A percentile compares a stretch with the other conserved stretches of the same genome.
Evolutionary conservation across 2,329 filamentous ascomycete genomes (phyloP).

Genomic region (Aspergillus sp.): DNA sequence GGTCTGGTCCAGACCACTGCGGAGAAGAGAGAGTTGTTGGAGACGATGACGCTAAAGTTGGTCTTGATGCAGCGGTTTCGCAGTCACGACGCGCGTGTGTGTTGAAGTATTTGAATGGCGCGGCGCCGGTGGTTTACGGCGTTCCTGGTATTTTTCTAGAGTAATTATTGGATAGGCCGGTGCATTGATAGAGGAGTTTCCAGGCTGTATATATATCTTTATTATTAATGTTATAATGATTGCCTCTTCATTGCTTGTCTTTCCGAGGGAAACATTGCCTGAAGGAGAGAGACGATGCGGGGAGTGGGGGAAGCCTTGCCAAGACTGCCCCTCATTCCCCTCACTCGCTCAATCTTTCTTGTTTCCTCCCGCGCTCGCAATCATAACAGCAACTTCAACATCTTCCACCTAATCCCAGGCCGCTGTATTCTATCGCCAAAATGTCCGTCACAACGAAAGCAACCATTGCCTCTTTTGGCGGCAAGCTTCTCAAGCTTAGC

Average conservation of each 20-base stretch:
- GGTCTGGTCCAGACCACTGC: slow-evolving; percentile 31
- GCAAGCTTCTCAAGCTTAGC: slow-evolving; percentile 89
- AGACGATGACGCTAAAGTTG: slow-evolving; percentile 35
- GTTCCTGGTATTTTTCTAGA: slow-evolving; percentile 77
- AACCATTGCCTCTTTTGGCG: slow-evolving; percentile 87
- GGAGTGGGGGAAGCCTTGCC: not conserved
- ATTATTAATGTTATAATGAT: not conserved
- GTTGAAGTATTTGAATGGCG: slow-evolving; percentile 88
- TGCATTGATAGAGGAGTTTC: slow-evolving; percentile 6
- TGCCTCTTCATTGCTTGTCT: not conserved
- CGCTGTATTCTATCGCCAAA: slow-evolving; percentile 6
- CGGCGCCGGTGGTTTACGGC: slow-evolving; percentile 90
- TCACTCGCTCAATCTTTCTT: not conserved
- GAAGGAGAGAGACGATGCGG: slow-evolving; percentile 13
- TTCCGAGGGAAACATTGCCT: slow-evolving; percentile 13
- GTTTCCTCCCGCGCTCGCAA: not conserved
- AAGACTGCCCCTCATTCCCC: slow-evolving; percentile 14
- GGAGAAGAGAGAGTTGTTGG: slow-evolving; percentile 32
- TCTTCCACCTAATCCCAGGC: not conserved
- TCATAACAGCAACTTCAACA: not conserved
- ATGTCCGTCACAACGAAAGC: slow-evolving; percentile 90
- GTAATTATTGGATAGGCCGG: slow-evolving; percentile 16
- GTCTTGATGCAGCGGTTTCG: slow-evolving; percentile 78
- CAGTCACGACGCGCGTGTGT: slow-evolving; percentile 75
- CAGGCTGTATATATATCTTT: not conserved